Base-by-base conservation (phyloP, 2,329 filamentous ascomycete species). In the Spiromastix sp. region DNA sequence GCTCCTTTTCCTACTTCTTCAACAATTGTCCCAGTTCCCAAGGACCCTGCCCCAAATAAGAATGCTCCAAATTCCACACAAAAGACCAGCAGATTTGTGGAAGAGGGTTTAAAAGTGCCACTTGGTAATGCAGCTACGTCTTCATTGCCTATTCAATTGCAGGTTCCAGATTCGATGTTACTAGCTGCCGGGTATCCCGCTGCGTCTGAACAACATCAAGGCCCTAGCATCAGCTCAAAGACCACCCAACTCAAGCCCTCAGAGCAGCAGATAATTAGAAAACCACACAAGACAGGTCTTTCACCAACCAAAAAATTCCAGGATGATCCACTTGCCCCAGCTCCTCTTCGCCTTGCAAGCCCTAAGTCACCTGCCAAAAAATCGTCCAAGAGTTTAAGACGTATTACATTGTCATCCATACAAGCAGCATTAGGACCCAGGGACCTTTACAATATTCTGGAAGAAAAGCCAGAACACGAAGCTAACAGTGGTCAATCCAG, bases 381-480 rank as follows among this genome's bases (percentile, higher is more conserved):
- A 16, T 46, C 41, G 42, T 30, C 38, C 26, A 39, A 47, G 30
- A n/a, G 32, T 36, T 38, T 33, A 28, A 12, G 18, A n/a, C 7
- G n/a, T 24, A 36, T 36, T 29, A 36, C 33, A 13, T 19, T 36
- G 5, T 36, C 33, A 6, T 30, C 33, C n/a, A 16, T 30, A 32
- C 36, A 17, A 38, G 43, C 18, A 36, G 40, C 21, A 20, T 33
- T 30, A 35, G 36, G 30, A 16, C 25, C 11, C 30, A 29, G 13
- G 28, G 43, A 29, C 35, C 37, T 27, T 45, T 40, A 28, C 21
- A 41, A 11, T 35, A 45, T 35, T 39, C 42, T 37, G 42, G 43
- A 36, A 42, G 41, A 28, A 49, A 51, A 42, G 38, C 46, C 28
- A 43, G 44, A 42, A 34, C 35, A 37, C 34, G 41, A 46, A 48